Percentiles rank a stretch among this genome's conserved stretches.
These are phyloP conservation scores for Camelina laxa DNA, from an alignment of 345 rosid species.

Conservation along the genomic window DNA sequence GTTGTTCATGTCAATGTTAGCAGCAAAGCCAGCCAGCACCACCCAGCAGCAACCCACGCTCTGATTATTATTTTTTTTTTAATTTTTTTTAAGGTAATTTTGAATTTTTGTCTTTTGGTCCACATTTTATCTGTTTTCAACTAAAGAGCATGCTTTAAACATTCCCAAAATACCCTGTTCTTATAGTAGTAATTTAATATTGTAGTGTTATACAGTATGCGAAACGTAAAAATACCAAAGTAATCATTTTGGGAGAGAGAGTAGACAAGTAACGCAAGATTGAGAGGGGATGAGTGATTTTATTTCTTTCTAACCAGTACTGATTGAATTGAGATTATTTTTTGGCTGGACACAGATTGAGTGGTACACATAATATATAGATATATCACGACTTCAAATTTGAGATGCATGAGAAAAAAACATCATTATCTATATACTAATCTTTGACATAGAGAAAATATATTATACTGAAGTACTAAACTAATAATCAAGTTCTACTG, in stretches of 20 bases:
- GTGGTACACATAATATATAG: too few species aligned
- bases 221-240: neutral
- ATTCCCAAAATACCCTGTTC: constrained; percentile 6
- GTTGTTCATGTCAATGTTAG: constrained; percentile 40
- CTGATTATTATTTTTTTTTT: neutral
- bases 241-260: neutral
- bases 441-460: too few species aligned
- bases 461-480: too few species aligned
- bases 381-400: too few species aligned
- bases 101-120: constrained; percentile 25
- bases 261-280: neutral
- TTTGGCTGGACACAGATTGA: too few species aligned
- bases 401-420: too few species aligned
- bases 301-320: too few species aligned
- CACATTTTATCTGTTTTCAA: constrained; percentile 24
- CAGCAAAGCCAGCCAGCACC: constrained; percentile 20
- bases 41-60: neutral
- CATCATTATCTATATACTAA: too few species aligned
- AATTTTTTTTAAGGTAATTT: neutral
- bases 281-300: too few species aligned
- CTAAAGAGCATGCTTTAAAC: neutral
- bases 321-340: too few species aligned
- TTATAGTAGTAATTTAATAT: neutral
- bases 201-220: too few species aligned
- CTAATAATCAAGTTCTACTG: neutral